phyloP scores from a whole-genome alignment of 1,284 basidiomycete species.

The Trametes pubescens region DNA sequence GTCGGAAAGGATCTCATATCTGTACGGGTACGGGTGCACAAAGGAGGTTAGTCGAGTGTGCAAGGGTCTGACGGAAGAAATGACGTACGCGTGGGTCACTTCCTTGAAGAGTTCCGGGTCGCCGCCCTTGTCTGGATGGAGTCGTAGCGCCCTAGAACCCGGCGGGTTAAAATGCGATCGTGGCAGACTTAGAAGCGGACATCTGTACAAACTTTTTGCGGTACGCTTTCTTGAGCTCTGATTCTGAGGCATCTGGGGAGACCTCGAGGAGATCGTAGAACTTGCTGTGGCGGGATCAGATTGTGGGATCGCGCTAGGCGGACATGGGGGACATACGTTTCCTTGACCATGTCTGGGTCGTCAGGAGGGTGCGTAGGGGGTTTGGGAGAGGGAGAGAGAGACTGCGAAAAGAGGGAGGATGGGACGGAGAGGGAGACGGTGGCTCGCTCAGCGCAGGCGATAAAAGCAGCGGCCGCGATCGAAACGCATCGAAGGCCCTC shows the following conservation, averaged over 20 bases:
- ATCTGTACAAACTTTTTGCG: slow-evolving; percentile 78
- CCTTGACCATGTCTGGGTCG: slow-evolving; percentile 64
- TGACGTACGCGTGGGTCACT: slow-evolving; percentile 90
- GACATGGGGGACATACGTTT: slow-evolving; percentile 57
- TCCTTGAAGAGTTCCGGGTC: slow-evolving; percentile 99
- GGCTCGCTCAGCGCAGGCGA: slow-evolving; percentile 16
- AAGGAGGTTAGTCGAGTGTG: not conserved
- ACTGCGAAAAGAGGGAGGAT: slow-evolving; percentile 23
- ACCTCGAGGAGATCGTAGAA: slow-evolving; percentile 91
- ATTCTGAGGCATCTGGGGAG: slow-evolving; percentile 76
- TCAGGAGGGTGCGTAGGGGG: slow-evolving; percentile 9
- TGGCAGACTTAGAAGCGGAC: slow-evolving; percentile 15
- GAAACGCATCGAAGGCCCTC: slow-evolving; percentile 49
- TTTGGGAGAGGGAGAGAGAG: slow-evolving; percentile 33
- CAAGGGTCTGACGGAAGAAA: slow-evolving; percentile 15
- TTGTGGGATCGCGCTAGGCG: not conserved
- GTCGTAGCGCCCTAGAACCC: slow-evolving; percentile 74
- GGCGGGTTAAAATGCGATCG: slow-evolving; percentile 29
- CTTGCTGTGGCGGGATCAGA: slow-evolving; percentile 61
- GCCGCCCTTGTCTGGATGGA: slow-evolving; percentile 97
- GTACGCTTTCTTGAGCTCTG: slow-evolving; percentile 94
- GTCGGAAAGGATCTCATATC: slow-evolving; percentile 96
- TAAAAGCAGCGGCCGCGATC: slow-evolving; percentile 32
- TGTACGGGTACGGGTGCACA: slow-evolving; percentile 40
- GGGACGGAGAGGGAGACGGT: slow-evolving; percentile 31